phyloP scores from a whole-genome alignment of 345 rosid genomes.

The Euphorbia tirucalli region DNA sequence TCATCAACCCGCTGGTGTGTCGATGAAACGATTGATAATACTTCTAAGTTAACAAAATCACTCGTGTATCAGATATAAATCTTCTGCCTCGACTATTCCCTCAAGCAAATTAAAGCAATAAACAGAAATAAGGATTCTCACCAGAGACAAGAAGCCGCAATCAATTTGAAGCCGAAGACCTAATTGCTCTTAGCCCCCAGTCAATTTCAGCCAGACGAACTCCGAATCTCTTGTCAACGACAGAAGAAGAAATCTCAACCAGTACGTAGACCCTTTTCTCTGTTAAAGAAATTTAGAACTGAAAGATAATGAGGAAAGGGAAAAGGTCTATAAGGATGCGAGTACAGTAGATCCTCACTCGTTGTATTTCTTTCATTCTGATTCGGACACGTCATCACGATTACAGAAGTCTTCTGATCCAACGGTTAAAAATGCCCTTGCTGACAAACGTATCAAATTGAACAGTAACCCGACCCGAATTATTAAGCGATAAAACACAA shows the following conservation, averaged over 20 bases:
- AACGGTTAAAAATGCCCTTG: slow-evolving; percentile 3
- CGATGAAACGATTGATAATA: not conserved
- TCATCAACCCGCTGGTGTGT: not conserved
- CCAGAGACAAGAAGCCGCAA: slow-evolving; percentile 13
- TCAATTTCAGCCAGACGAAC: no score
- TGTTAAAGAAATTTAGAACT: not conserved
- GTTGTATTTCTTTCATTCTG: not conserved
- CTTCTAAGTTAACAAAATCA: not conserved
- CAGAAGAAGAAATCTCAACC: not conserved
- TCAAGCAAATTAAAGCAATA: slow-evolving; percentile 1
- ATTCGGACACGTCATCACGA: slow-evolving; percentile 3
- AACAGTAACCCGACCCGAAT: not conserved
- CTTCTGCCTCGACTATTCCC: not conserved
- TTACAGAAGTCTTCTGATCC: not conserved
- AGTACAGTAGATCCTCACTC: not conserved
- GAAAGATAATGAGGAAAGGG: not conserved
- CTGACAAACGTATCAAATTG: not conserved
- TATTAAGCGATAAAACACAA: not conserved
- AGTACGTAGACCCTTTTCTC: not conserved
- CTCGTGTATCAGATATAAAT: not conserved
- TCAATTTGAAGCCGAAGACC: not conserved
- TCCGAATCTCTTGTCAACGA: no score
- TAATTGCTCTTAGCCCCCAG: not conserved
- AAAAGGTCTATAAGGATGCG: not conserved
- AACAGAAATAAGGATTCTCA: not conserved